Base-by-base conservation (phyloP, 2,329 filamentous ascomycete genomes). In the Cryphonectria radicalis region DNA sequence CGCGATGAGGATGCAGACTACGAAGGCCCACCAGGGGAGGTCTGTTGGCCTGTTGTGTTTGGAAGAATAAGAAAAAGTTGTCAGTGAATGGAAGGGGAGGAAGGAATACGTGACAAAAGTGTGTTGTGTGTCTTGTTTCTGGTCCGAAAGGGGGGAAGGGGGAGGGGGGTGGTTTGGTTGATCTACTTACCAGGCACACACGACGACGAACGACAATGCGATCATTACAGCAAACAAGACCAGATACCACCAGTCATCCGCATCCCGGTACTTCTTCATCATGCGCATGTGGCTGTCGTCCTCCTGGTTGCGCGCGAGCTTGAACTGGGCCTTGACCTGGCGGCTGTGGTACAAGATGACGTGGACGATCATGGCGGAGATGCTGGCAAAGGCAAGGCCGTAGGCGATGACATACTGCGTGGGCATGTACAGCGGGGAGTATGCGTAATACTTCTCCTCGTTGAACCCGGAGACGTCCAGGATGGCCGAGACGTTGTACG, bases 371-470 rank as follows among this genome's bases (percentile, higher is more conserved):
- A 89, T 88, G 13, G 89, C 87, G 0, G 88, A 85, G 40, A 92
- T 85, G 32, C 90, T 88, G n/a, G 91, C 91, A 76, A 92, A 92
- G 0, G 88, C 89, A 14, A 92, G 81, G 1, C 90, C 90, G 75
- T 92, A 89, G 10, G 83, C 81, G 53, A 89, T 78, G 2, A 86
- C 85, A 72, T 88, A 92, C 72, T 91, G 90, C 0, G 89, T 86
- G 2, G 89, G 85, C 28, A 92, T 82, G 76, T 88, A 92, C 4
- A 92, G 83, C 1, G 90, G 90, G 28, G 90, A 92, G 78, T 92
- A 92, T 32, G 82, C 81, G 73, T 86, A 82, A 79, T 92, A 92
- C 19, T 87, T 87, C 3, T 83, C 84, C 75, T 86, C 84, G 77
- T 92, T 86, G 71, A 92, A 87, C n/a, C 86, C 82, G 69, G 84